Conservation (phyloP, 805 yeast species). For the Myxozyma geophila region DNA sequence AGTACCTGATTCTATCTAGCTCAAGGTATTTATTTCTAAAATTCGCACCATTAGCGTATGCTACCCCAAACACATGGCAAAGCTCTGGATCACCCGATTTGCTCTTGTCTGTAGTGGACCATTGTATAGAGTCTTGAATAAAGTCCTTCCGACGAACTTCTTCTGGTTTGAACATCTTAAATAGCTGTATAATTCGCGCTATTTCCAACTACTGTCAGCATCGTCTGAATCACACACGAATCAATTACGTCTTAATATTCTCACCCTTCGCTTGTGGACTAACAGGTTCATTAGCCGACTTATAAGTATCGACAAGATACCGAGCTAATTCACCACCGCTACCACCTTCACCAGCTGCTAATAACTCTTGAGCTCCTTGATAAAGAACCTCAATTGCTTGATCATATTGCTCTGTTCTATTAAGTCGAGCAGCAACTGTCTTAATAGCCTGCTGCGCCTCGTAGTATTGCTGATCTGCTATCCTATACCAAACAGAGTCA, state of each 20-base stretch:
- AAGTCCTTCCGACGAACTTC: constrained; percentile 71
- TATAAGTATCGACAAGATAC: constrained; percentile 74
- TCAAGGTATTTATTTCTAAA: neutral
- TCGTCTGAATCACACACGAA: neutral
- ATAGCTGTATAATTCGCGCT: constrained; percentile 52
- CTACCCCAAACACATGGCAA: constrained; percentile 73
- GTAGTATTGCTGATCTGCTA: constrained; percentile 76
- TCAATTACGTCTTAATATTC: neutral
- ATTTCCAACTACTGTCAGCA: neutral
- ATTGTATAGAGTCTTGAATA: constrained; percentile 62
- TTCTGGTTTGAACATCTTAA: constrained; percentile 51
- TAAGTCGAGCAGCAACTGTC: constrained; percentile 85
- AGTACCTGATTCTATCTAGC: neutral
- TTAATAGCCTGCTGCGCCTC: constrained; percentile 96
- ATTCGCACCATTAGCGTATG: constrained; percentile 50
- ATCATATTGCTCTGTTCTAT: constrained; percentile 64
- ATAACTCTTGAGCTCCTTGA: constrained; percentile 69
- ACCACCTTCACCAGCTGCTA: constrained; percentile 73
- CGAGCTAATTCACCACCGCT: constrained; percentile 77
- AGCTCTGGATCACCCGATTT: constrained; percentile 76
- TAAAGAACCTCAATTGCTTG: constrained; percentile 77
- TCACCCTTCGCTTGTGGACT: constrained; percentile 53
- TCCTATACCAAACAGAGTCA: constrained; percentile 47
- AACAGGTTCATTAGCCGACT: constrained; percentile 52
- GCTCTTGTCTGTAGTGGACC: constrained; percentile 61